Evolutionary conservation across 2,329 filamentous ascomycete species (phyloP), one percentile per base, ranked within the genome.

Genomic region (Cercospora zeina): DNA sequence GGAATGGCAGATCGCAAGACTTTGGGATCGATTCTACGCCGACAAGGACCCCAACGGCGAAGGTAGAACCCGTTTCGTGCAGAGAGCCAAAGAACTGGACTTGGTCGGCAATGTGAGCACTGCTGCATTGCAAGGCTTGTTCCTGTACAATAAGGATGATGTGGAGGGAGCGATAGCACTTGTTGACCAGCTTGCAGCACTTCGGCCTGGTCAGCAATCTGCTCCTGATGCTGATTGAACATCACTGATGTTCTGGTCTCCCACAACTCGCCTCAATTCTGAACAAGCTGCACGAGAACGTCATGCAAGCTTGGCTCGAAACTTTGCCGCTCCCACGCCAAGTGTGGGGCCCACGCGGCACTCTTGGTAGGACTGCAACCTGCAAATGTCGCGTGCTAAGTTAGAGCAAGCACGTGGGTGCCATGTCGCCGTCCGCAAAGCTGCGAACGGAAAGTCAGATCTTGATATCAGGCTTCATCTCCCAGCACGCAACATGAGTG

Each of bases 1-100:
- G 2, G 83, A 86, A 62, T 89, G 90, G 74, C 95, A 97, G 77
- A 93, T 96, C 16, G 85, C 81, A 13, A 83, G 89, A 75, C 89
- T 99, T 78, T 99, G 93, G 92, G 89, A 96, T 75, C 87, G 95
- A 19, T 99, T 97, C 79, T 99, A 97, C 72, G 89, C 89, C 3
- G 90, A 96, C 34, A 80, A 91, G 24, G 93, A 96, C 72, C 68
- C 71, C 0, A 83, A 86, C 59, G 86, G 87, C 14, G 76, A 78
- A 5, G 84, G 86, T 19, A 86, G 87, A 70, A 78, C 83, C 69
- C 80, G 83, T 16, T 97, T 99, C 78, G 77, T 97, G 66, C 73
- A 81, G 21, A 85, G 85, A 64, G 83, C 96, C 11, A 83, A 86
- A 49, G 82, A 87, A 54, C 79, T 95, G 14, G 88, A 89, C 0